Conservation (phyloP, 2,329 filamentous ascomycete genomes). For the Periconia sp. region DNA sequence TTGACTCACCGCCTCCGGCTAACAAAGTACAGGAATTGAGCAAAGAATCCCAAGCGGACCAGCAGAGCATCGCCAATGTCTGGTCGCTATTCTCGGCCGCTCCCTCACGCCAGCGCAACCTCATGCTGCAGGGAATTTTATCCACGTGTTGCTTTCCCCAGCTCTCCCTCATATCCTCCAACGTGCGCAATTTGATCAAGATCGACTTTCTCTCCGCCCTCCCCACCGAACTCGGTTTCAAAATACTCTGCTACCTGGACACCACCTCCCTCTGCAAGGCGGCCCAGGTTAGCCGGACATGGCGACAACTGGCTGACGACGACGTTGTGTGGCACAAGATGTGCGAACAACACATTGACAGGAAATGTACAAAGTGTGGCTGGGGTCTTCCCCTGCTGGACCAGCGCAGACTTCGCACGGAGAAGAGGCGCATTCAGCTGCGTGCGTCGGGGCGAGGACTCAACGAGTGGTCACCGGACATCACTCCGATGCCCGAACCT, state of each 20-base stretch:
- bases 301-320: slow-evolving; percentile 90
- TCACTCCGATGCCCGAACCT: slow-evolving; percentile 51
- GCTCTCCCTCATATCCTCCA: slow-evolving; percentile 86
- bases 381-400: slow-evolving; percentile 92
- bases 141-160: slow-evolving; percentile 98
- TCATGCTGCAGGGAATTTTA: slow-evolving; percentile 96
- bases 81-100: slow-evolving; percentile 98
- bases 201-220: slow-evolving; percentile 94
- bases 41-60: slow-evolving; percentile 77
- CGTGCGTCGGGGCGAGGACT: slow-evolving; percentile 62
- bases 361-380: slow-evolving; percentile 92
- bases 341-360: slow-evolving; percentile 95
- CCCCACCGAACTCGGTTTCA: slow-evolving; percentile 87
- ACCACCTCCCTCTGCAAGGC: slow-evolving; percentile 94
- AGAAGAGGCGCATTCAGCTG: slow-evolving; percentile 81
- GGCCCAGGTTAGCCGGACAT: slow-evolving; percentile 86
- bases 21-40: slow-evolving; percentile 68
- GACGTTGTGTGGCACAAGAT: slow-evolving; percentile 98
- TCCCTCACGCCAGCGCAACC: slow-evolving; percentile 86
- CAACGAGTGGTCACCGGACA: slow-evolving; percentile 56
- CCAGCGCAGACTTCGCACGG: slow-evolving; percentile 80
- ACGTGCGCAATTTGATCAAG: slow-evolving; percentile 91
- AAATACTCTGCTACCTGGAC: slow-evolving; percentile 89
- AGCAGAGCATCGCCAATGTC: slow-evolving; percentile 94
- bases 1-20: slow-evolving; percentile 15